Evolutionary conservation across 163 green algal species (phyloP), one percentile per base, ranked within the genome.

Genomic region (Prototheca cutis): DNA sequence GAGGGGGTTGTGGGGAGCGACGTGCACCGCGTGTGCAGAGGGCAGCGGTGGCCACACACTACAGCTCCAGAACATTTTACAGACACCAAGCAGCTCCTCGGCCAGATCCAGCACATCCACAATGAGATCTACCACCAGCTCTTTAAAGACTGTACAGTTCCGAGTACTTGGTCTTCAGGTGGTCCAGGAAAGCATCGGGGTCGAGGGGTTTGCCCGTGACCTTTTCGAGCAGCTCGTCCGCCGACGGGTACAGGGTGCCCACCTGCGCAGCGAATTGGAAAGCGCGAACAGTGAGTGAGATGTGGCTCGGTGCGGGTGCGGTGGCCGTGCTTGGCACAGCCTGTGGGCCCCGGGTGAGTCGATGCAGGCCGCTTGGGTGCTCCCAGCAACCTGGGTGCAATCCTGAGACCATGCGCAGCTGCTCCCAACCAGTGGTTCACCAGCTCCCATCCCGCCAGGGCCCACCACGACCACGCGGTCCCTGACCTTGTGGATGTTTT

Each of bases 161-260:
- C 7, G 27, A 70, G 72, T 94, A 95, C 74, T 95, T 95, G 17
- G 49, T 48, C 2, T 36, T 75, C 4, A 95, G 68, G 64, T 93
- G 90, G 0, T 62, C 33, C 28, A 95, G 64, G 71, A 90, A 95
- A 6, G 85, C 62, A 30, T 71, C 19, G 3, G 86, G 83, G 39
- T 94, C 60, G 51, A 96, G 75, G 1, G 75, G 68, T 1, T 61
- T 61, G 6, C 88, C 88, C 2, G 87, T 94, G 0, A 86, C 84
- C 2, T 66, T 65, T 27, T 54, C 55, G 72, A 94, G 82, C 8
- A 95, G 74, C 40, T 89, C 79, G 62, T 95, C 87, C 13, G 77
- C 85, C 33, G 64, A 83, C 3, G 66, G 39, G 58, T 86, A 69
- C 61, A 94, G 68, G 3, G 59, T 84, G 3, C 89, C 89, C 25